Evolutionary conservation across 257 asterid species (phyloP), one percentile per base, ranked within the genome.

Genomic region (Rehmannia glutinosa): DNA sequence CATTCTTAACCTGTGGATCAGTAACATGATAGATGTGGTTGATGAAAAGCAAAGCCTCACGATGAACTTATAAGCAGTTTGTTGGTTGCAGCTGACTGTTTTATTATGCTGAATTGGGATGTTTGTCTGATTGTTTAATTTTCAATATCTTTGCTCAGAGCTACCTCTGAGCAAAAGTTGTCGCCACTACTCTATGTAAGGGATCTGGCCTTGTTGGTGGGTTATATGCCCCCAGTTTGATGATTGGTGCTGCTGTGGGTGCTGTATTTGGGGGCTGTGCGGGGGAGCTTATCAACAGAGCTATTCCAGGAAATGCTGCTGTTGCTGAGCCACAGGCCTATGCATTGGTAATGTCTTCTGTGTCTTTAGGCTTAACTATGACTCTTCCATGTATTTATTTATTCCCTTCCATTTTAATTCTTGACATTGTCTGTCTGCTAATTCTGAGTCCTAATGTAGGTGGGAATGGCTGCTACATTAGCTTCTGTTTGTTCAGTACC

Each of bases 221-320:
- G 41, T 58, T 94, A 42, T 94, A 94, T 75, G 99, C 99, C 51
- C 99, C 99, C 51, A 94, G 98, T 78, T 80, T 94, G 80, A 94
- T 94, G 99, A 91, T 94, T 74, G 99, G 99, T 79, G 96, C 99
- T 70, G 97, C 98, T 67, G 95, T 91, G 16, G 99, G 99, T 69
- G 99, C 98, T 25, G 96, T 91, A 21, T 94, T 94, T 79, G 99
- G 99, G 45, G 99, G 98, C 66, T 72, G 81, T 66, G 95, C 99
- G 9, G 96, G 98, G 41, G 93, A 89, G 78, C 78, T 94, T 35
- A 91, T 94, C 47, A 87, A 94, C 81, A 80, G 91, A 10, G 97
- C 99, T 74, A 85, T 94, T 80, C 98, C 99, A 9, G 98, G 99
- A 75, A 89, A 88, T 82, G 81, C 95, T 63, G 96, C 97, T 54